Percentiles rank a stretch among this genome's conserved stretches.
Evolutionary conservation across 225 moss, liverwort and hornwort species (phyloP).

Genomic region (Climacium dendroides): DNA sequence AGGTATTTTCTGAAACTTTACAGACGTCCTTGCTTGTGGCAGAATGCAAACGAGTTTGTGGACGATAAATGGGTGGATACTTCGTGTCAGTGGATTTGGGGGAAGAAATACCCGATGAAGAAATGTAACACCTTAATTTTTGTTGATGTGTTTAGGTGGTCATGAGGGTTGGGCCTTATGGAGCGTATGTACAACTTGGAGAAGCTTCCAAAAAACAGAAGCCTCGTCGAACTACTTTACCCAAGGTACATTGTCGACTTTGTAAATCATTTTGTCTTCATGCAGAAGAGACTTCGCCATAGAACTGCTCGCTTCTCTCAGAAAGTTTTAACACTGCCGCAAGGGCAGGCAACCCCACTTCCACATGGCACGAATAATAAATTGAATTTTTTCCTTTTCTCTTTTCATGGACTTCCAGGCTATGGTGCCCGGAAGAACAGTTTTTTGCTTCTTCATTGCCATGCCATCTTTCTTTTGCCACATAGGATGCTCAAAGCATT

Average conservation of each 20-base stretch:
- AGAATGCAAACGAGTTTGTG: not conserved
- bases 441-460: not conserved
- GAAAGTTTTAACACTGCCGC: not conserved
- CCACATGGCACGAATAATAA: not conserved
- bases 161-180: slow-evolving; percentile 78
- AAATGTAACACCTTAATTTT: not conserved
- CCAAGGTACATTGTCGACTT: slow-evolving; percentile 36
- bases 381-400: not conserved
- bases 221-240: slow-evolving; percentile 73
- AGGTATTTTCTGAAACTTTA: not conserved
- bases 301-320: not conserved
- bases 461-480: not conserved
- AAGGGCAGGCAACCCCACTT: not conserved
- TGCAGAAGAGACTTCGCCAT: not conserved
- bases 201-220: slow-evolving; percentile 63
- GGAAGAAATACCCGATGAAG: not conserved
- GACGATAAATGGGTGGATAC: not conserved
- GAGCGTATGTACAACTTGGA: slow-evolving; percentile 81
- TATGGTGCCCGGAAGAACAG: not conserved
- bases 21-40: not conserved
- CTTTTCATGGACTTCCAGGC: not conserved
- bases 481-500: not conserved
- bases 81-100: not conserved
- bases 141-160: slow-evolving; percentile 24
- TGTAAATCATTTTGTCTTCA: not conserved